Evolutionary conservation across 1,139 yeast genomes (phyloP), one percentile per base, ranked within the genome.

Genomic region (Hanseniaspora sp.): DNA sequence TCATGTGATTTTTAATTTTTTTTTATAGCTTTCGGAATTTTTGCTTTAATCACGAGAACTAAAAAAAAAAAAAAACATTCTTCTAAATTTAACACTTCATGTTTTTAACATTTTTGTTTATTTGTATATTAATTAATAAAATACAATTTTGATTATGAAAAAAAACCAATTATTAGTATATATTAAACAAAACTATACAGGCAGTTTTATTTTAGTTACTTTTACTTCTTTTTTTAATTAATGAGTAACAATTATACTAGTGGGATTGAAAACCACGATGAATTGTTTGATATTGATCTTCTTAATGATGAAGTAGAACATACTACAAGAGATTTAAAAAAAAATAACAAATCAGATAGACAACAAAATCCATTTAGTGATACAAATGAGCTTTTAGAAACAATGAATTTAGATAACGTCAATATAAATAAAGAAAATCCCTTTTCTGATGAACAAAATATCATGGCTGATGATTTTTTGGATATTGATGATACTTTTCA

Each of bases 371-470:
- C 54, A 30, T 41, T 40, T 42, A 49, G 61, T 41, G 56, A 56
- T 38, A 35, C 55, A 46, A 53, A 58, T 39, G 51, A 47, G 41
- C 64, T 64, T 5, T 64, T 69, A 48, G 69, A 69, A 56, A 64
- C 67, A 0, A 62, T 67, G 39, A 64, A 67, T 54, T 60, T 69
- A 7, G 65, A 64, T 33, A 60, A 60, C 40, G 65, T 63, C 40
- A 60, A 57, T 42, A 64, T 64, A 33, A 67, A 64, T 48, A 63
- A 63, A 48, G 69, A 65, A 56, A 66, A 67, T 48, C 70, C 71
- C 1, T 68, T 68, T 53, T 63, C 62, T 37, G 69, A 68, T 54
- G 59, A 61, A 44, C 58, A 55, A 35, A 67, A 67, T 52, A 70
- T 68, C 46, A 56, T 60, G 3, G 64, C 62, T 23, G 57, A 46